These are phyloP conservation scores for Stevia rebaudiana DNA, from an alignment of 140 eudicot species.

Conservation along the genomic window DNA sequence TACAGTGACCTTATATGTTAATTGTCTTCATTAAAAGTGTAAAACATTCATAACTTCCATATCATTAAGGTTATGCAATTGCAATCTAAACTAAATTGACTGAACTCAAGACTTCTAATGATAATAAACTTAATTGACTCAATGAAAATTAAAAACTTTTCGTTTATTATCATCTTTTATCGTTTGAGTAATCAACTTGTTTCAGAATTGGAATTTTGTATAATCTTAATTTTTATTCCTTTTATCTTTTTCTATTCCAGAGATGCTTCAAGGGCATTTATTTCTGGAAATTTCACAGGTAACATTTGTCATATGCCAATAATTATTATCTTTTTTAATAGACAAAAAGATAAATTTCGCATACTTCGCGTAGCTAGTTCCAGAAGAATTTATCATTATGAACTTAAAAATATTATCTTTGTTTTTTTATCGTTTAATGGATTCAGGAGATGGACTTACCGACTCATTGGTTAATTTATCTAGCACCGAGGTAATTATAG, in stretches of 20 bases:
- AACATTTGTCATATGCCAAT: conserved; percentile 12
- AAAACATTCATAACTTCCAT: neutral
- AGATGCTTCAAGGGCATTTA: conserved; percentile 82
- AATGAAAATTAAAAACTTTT: neutral
- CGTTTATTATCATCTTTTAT: neutral
- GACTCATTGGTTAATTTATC: conserved; percentile 55
- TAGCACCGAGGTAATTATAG: conserved; percentile 50
- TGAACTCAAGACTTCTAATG: neutral
- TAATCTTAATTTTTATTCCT: conserved; percentile 4
- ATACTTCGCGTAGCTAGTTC: neutral
- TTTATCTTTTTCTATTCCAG: conserved; percentile 29
- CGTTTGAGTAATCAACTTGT: neutral
- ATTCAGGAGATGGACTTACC: conserved; percentile 71
- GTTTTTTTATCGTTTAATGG: conserved; percentile 16
- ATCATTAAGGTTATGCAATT: neutral
- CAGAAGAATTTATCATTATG: neutral
- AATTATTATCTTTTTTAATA: neutral
- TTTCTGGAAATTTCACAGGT: conserved; percentile 73
- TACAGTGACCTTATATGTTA: neutral
- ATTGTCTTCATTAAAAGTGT: neutral
- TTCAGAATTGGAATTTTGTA: neutral
- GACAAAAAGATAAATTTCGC: conserved; percentile 1
- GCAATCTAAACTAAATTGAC: neutral
- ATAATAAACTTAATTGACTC: neutral
- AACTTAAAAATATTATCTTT: conserved; percentile 3